phyloP scores from a whole-genome alignment of 257 asterid species.

The Anisodus tanguticus region DNA sequence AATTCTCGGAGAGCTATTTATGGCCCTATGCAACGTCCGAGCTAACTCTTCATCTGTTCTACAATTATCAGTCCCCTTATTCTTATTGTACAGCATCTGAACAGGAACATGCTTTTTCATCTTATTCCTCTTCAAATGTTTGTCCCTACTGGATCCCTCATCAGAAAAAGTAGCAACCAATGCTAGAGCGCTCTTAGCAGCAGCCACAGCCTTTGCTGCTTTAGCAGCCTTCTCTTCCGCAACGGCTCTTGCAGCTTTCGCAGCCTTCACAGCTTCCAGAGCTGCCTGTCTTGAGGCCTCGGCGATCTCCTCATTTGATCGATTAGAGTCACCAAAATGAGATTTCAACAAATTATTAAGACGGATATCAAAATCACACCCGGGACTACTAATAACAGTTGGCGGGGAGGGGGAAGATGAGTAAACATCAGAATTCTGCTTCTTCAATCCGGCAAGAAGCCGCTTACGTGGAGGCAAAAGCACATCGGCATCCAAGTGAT shows the following conservation, averaged over 20 bases:
- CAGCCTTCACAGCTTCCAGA: constrained; percentile 64
- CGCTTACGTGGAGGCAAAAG: constrained; percentile 97
- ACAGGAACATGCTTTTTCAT: constrained; percentile 67
- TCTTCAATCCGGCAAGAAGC: constrained; percentile 86
- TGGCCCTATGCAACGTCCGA: constrained; percentile 62
- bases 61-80: constrained; percentile 48
- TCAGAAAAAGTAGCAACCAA: constrained; percentile 69
- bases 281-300: constrained; percentile 79
- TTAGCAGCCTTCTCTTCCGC: constrained; percentile 92
- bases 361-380: constrained; percentile 47
- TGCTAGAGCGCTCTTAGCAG: constrained; percentile 86
- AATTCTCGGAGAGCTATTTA: constrained; percentile 76
- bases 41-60: constrained; percentile 74
- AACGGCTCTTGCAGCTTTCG: constrained; percentile 74
- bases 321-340: constrained; percentile 53
- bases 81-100: constrained; percentile 63
- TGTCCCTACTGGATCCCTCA: constrained; percentile 45
- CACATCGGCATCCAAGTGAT: constrained; percentile 79
- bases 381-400: constrained; percentile 40
- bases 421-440: constrained; percentile 75
- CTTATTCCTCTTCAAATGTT: constrained; percentile 52
- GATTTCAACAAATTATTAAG: constrained; percentile 54
- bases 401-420: constrained; percentile 47
- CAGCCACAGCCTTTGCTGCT: constrained; percentile 86
- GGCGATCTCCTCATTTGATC: constrained; percentile 69